Percentiles rank a stretch among this genome's conserved stretches.
These are phyloP conservation scores for Thecaphora thlaspeos DNA, from an alignment of 1,284 basidiomycete genomes.

Conservation along the genomic window DNA sequence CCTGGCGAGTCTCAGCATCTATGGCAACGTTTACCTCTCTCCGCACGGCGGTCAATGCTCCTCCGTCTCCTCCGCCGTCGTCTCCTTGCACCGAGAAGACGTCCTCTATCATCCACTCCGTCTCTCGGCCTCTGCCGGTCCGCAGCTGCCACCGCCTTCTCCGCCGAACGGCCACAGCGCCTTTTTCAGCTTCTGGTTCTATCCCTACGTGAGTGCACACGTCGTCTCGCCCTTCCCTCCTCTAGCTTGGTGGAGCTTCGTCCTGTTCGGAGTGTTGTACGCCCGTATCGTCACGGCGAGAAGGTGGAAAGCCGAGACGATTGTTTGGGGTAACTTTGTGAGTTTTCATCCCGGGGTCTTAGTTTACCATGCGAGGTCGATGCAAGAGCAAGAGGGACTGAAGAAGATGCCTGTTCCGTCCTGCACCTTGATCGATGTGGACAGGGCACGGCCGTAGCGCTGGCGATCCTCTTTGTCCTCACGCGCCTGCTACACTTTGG, in stretches of 20 bases:
- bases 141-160: neutral
- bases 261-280: slow-evolving; percentile 41
- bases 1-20: slow-evolving; percentile 25
- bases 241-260: slow-evolving; percentile 44
- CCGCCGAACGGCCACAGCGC: neutral
- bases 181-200: slow-evolving; percentile 40
- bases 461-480: slow-evolving; percentile 28
- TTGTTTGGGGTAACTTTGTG: slow-evolving; percentile 10
- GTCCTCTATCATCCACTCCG: too few relatives aligned
- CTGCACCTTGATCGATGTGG: too few relatives aligned
- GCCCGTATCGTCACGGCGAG: slow-evolving; percentile 28
- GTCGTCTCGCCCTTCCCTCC: slow-evolving; percentile 45
- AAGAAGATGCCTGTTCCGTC: too few relatives aligned
- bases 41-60: slow-evolving; percentile 20
- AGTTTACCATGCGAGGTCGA: too few relatives aligned
- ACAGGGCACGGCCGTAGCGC: slow-evolving; percentile 7
- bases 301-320: slow-evolving; percentile 7
- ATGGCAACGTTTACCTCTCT: slow-evolving; percentile 36
- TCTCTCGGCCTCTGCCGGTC: too few relatives aligned
- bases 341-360: too few relatives aligned
- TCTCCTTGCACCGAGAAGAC: neutral
- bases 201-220: slow-evolving; percentile 9
- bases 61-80: neutral
- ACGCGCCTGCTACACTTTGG: slow-evolving; percentile 40
- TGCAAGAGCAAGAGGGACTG: too few relatives aligned